A percentile compares a stretch with the other conserved stretches of the same genome.
Conservation (phyloP, 805 yeast genomes). For the Henningerozyma blattae region DNA sequence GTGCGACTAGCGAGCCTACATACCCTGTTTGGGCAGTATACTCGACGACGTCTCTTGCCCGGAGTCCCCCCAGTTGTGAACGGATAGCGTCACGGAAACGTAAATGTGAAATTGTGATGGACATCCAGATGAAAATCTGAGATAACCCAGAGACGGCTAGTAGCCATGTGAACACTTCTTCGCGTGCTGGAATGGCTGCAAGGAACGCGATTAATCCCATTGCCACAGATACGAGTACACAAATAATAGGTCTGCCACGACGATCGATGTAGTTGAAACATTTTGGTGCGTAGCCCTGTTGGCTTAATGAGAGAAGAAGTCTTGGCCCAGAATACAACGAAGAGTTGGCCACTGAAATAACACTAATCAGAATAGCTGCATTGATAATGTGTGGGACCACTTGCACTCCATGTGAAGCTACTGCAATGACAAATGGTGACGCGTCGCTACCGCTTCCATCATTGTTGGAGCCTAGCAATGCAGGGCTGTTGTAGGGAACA, state of each 20-base stretch:
- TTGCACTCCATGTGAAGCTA: slow-evolving; percentile 32
- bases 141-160: slow-evolving; percentile 68
- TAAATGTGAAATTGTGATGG: slow-evolving; percentile 56
- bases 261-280: slow-evolving; percentile 36
- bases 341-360: slow-evolving; percentile 50
- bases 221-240: slow-evolving; percentile 29
- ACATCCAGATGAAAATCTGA: slow-evolving; percentile 71
- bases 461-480: slow-evolving; percentile 38
- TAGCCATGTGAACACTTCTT: slow-evolving; percentile 60
- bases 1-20: slow-evolving; percentile 44
- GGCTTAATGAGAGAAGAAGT: slow-evolving; percentile 39
- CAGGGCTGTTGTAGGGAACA: slow-evolving; percentile 50
- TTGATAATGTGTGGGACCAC: slow-evolving; percentile 40
- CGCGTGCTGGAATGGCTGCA: slow-evolving; percentile 45
- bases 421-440: slow-evolving; percentile 40
- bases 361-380: slow-evolving; percentile 46
- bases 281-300: slow-evolving; percentile 40
- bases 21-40: slow-evolving; percentile 38
- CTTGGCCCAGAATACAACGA: slow-evolving; percentile 50
- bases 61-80: slow-evolving; percentile 38
- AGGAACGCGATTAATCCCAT: slow-evolving; percentile 52
- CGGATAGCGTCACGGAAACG: slow-evolving; percentile 48
- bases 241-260: slow-evolving; percentile 43
- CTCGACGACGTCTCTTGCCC: slow-evolving; percentile 29
- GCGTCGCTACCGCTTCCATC: slow-evolving; percentile 33